Conservation (phyloP, 177 flowering plant genomes). For the Vitis hybrid region DNA sequence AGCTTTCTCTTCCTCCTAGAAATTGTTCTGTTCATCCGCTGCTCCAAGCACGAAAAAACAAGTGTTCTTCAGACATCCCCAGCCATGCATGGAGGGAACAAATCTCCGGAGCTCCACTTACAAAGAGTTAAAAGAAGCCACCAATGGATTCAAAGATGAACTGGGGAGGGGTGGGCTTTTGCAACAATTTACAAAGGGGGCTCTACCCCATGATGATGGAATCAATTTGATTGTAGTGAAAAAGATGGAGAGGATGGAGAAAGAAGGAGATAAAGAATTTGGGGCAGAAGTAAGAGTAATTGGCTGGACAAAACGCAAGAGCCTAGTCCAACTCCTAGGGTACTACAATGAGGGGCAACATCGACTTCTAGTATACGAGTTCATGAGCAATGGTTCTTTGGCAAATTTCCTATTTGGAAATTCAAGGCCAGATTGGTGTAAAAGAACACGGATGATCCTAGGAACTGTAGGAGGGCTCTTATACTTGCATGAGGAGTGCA, state of each 20-base stretch:
- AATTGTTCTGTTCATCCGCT: background rate
- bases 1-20: constrained; percentile 21
- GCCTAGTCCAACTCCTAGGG: constrained; percentile 47
- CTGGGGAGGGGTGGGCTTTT: constrained; percentile 37
- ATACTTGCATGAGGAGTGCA: constrained; percentile 55
- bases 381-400: constrained; percentile 43
- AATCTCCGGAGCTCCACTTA: constrained; percentile 26
- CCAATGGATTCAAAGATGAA: constrained; percentile 35
- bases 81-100: background rate
- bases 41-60: constrained; percentile 5
- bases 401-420: constrained; percentile 40
- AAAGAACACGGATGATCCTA: constrained; percentile 30
- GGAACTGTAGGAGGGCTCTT: constrained; percentile 43
- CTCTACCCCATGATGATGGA: background rate
- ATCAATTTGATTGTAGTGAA: constrained; percentile 36
- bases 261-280: constrained; percentile 45
- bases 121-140: constrained; percentile 31
- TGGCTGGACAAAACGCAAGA: constrained; percentile 54
- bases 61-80: background rate
- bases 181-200: constrained; percentile 49
- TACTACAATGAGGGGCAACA: constrained; percentile 42
- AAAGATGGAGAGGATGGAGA: constrained; percentile 28
- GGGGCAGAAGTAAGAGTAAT: constrained; percentile 40
- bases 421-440: constrained; percentile 36
- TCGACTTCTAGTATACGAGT: constrained; percentile 49